Percentiles rank a stretch among this genome's conserved stretches.
These are phyloP conservation scores for Graphilbum ipis-grandicollis DNA, from an alignment of 2,329 filamentous ascomycete species.

Conservation along the genomic window DNA sequence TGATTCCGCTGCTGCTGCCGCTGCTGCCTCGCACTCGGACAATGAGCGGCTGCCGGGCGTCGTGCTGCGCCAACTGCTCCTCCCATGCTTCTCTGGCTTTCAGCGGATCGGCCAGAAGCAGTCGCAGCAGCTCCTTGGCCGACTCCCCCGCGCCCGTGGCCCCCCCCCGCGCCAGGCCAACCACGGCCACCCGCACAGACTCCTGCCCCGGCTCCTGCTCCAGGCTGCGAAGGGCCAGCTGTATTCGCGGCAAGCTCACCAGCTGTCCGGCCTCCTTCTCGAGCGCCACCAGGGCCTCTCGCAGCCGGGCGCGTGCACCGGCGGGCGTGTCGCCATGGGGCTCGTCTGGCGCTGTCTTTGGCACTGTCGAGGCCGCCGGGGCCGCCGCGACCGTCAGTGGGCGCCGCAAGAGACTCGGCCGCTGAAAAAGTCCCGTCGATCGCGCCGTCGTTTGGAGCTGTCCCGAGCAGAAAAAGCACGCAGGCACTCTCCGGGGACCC, in stretches of 20 bases:
- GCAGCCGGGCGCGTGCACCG: constrained; percentile 25
- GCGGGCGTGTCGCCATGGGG: too few species aligned
- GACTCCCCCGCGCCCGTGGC: constrained; percentile 22
- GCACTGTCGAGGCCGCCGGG: too few species aligned
- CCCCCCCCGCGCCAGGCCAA: constrained; percentile 26
- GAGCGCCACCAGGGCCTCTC: constrained; percentile 40
- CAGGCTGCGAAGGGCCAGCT: constrained; percentile 51
- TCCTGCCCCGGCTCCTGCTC: constrained; percentile 38
- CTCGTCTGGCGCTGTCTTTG: too few species aligned
- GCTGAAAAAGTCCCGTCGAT: too few species aligned
- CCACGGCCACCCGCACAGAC: constrained; percentile 39
- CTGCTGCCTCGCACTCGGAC: constrained; percentile 31
- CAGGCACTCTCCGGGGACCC: constrained; percentile 1
- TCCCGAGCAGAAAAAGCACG: constrained; percentile 17
- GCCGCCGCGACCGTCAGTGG: too few species aligned
- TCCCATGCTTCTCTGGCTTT: constrained; percentile 49
- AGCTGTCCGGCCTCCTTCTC: constrained; percentile 42
- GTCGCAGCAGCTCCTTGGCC: constrained; percentile 47
- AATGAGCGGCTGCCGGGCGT: constrained; percentile 39
- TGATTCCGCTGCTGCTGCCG: too few species aligned
- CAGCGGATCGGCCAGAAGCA: constrained; percentile 56
- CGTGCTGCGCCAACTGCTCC: constrained; percentile 33
- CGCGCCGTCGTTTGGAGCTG: constrained; percentile 3
- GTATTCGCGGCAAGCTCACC: constrained; percentile 51
- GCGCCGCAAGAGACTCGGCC: too few species aligned